Conservation (phyloP, 805 yeast genomes). For the Komagataella mondaviorum region DNA sequence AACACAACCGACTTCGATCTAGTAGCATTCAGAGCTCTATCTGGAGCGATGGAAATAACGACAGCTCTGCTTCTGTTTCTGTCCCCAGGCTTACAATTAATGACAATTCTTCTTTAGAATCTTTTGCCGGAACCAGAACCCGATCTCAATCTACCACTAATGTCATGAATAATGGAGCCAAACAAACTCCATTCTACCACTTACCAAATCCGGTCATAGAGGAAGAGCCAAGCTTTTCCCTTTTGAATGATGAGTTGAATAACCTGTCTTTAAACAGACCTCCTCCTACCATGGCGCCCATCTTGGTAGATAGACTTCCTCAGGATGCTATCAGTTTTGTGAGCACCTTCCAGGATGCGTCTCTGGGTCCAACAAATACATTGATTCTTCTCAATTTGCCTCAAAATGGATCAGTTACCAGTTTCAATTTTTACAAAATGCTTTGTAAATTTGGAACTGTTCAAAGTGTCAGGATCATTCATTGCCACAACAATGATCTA, state of each 20-base stretch:
- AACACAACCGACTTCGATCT: slow-evolving; percentile 31
- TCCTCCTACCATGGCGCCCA: slow-evolving; percentile 10
- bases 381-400: slow-evolving; percentile 77
- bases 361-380: slow-evolving; percentile 64
- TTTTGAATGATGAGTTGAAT: slow-evolving; percentile 1
- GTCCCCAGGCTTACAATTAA: slow-evolving; percentile 4
- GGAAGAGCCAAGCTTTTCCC: slow-evolving; percentile 10
- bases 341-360: slow-evolving; percentile 59
- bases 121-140: slow-evolving; percentile 15
- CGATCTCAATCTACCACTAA: slow-evolving; percentile 38
- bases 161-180: slow-evolving; percentile 10
- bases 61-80: background rate
- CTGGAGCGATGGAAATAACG: slow-evolving; percentile 31
- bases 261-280: background rate
- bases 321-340: slow-evolving; percentile 46
- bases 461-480: slow-evolving; percentile 45
- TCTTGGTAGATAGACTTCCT: slow-evolving; percentile 44
- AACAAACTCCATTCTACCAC: slow-evolving; percentile 3
- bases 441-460: slow-evolving; percentile 51
- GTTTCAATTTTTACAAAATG: slow-evolving; percentile 40
- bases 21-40: slow-evolving; percentile 44
- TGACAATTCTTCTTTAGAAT: background rate
- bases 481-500: slow-evolving; percentile 18
- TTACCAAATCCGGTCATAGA: slow-evolving; percentile 4
- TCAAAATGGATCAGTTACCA: slow-evolving; percentile 21